phyloP scores from a whole-genome alignment of 345 rosid genomes.

The Corchorus olitorius region DNA sequence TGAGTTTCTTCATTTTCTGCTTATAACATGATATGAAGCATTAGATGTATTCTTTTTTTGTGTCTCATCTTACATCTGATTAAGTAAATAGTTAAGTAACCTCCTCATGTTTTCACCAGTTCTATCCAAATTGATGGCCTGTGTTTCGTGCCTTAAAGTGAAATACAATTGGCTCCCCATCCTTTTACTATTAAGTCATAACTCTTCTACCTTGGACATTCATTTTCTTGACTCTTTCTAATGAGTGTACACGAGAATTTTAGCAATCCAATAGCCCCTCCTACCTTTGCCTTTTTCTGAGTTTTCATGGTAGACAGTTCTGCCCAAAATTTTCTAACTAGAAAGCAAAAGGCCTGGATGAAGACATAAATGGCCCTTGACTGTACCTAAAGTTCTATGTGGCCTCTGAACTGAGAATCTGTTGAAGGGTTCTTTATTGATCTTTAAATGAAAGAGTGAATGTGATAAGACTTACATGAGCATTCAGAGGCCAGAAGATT shows the following conservation, averaged over 20 bases:
- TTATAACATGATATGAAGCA: not conserved
- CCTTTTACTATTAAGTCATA: not conserved
- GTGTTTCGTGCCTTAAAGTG: not conserved
- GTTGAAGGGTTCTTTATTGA: not conserved
- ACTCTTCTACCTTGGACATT: not conserved
- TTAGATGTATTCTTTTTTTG: not conserved
- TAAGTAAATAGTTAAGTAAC: not conserved
- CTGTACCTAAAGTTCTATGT: not conserved
- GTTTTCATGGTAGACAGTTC: not conserved
- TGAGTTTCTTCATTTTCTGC: conserved; percentile 28
- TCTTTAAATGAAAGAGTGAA: not conserved
- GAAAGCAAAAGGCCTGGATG: not conserved
- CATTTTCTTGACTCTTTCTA: not conserved
- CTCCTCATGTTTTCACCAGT: not conserved
- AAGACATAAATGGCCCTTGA: not conserved
- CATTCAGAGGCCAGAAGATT: too few species aligned
- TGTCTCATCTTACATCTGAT: not conserved
- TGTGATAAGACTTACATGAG: too few species aligned
- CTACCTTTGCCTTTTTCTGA: not conserved
- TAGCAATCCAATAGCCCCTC: not conserved
- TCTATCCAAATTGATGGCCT: not conserved
- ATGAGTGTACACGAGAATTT: not conserved
- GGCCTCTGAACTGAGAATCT: not conserved
- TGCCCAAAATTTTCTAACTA: not conserved
- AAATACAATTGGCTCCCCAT: not conserved